These are phyloP conservation scores for Aurifilum marmelostoma DNA, from an alignment of 2,329 filamentous ascomycete species.

Conservation along the genomic window DNA sequence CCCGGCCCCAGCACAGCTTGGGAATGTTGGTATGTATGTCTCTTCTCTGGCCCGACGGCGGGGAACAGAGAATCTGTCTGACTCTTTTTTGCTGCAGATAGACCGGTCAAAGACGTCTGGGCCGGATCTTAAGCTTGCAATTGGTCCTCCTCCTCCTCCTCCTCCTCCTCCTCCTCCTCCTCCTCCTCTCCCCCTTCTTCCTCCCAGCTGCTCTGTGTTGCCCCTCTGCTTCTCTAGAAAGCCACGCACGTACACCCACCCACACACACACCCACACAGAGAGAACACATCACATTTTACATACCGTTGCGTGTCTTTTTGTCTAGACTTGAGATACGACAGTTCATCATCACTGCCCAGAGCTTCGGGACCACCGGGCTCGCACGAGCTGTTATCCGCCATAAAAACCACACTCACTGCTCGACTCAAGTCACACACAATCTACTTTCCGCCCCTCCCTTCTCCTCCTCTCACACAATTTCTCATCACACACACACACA, in stretches of 20 bases:
- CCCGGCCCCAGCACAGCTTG: conserved; percentile 13
- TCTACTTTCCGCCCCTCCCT: background rate
- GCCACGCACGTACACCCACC: background rate
- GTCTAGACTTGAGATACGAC: background rate
- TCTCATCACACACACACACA: background rate
- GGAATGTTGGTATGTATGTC: conserved; percentile 11
- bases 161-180: background rate
- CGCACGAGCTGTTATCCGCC: background rate
- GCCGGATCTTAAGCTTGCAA: conserved; percentile 25
- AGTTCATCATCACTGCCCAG: background rate
- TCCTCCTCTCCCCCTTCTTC: background rate
- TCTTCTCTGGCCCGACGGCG: conserved; percentile 17
- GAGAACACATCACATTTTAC: conserved; percentile 9
- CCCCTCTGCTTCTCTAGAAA: conserved; percentile 11
- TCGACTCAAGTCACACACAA: background rate
- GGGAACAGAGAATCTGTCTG: conserved; percentile 17
- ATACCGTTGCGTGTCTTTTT: conserved; percentile 2
- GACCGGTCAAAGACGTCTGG: conserved; percentile 24
- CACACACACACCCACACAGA: background rate
- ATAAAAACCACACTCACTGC: background rate
- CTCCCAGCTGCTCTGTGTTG: too few relatives aligned
- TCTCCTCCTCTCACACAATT: background rate
- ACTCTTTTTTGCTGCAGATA: conserved; percentile 16
- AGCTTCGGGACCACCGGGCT: background rate
- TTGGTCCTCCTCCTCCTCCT: conserved; percentile 8